Evolutionary conservation across 192 early-diverging fungal genomes (phyloP), one percentile per base, ranked within the genome.

Genomic region (Kickxella alabastrina): DNA sequence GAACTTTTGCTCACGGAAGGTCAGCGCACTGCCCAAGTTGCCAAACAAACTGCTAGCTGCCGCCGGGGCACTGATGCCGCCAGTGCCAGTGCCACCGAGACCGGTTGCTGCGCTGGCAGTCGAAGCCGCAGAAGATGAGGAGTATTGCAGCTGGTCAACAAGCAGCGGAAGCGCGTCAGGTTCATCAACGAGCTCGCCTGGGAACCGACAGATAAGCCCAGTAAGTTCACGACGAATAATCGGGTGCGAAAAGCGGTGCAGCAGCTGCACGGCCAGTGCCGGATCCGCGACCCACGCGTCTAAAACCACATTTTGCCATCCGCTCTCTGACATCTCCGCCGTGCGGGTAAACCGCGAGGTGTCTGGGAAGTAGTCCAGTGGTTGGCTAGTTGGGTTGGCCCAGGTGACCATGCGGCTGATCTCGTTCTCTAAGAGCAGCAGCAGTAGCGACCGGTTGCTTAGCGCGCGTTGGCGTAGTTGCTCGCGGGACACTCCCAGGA

Each of bases 351-450:
- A 67, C 10, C 54, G 42, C 14, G 62, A 28, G 4, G 64, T 44
- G 27, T 75, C 77, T 3, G 63, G 68, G n/a, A 71, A 67, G 29
- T 45, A 54, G 27, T 27, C 15, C 14, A 62, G 15, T 22, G 46
- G 37, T 19, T 70, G 63, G 52, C 83, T 85, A 6, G 89, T 76
- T 1, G 92, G 89, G 36, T 86, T 86, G 36, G 80, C 75, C 95
- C 97, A 97, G 1, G 89, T 83, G 14, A 83, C 80, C 57, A 93
- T 69, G 15, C 91, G 83, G 40, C 80, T 78, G 41, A 97, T 64
- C 62, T 99, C 97, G 53, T 87, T 90, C 61, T 95, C 95, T 21
- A 94, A 58, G 32, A 99, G 79, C 31, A 99, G 54, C 28, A 92
- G 60, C 23, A 99, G 59, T 19, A 97, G 57, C 48, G 54, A 44